phyloP scores from a whole-genome alignment of 306 rosid species.

The Quercus robur region DNA sequence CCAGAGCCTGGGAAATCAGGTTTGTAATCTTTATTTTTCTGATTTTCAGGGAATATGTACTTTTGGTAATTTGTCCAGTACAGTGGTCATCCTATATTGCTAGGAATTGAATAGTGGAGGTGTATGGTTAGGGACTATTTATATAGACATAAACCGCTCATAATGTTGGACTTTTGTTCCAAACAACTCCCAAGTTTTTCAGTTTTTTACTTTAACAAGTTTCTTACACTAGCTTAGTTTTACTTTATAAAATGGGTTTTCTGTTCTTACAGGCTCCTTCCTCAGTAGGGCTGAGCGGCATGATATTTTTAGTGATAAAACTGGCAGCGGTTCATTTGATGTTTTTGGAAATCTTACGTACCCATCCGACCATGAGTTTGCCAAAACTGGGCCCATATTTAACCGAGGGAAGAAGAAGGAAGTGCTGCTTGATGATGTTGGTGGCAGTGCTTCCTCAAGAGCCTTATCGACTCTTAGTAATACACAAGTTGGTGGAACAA shows the following conservation, averaged over 20 bases:
- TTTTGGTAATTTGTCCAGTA: slow-evolving; percentile 17
- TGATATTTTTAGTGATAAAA: slow-evolving; percentile 26
- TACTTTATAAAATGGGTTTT: slow-evolving; percentile 6
- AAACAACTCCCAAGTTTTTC: not conserved
- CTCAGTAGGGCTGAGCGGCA: slow-evolving; percentile 35
- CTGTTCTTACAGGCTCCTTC: slow-evolving; percentile 54
- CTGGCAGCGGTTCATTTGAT: slow-evolving; percentile 24
- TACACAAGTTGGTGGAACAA: slow-evolving; percentile 52
- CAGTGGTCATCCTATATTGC: slow-evolving; percentile 5
- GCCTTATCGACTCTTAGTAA: slow-evolving; percentile 43
- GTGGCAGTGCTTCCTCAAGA: slow-evolving; percentile 49
- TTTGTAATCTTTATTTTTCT: slow-evolving; percentile 17
- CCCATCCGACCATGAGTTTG: slow-evolving; percentile 48
- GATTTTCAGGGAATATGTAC: not conserved
- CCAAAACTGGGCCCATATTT: slow-evolving; percentile 50
- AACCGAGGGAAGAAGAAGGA: slow-evolving; percentile 76
- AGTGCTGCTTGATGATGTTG: slow-evolving; percentile 73
- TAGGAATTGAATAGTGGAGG: not conserved
- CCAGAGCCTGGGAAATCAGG: slow-evolving; percentile 41
- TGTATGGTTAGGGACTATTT: not conserved
- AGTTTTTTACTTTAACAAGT: not conserved
- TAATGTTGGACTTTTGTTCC: not conserved
- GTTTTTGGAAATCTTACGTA: slow-evolving; percentile 37
- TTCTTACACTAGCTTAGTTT: not conserved
- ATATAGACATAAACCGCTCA: not conserved